phyloP scores from a whole-genome alignment of 352 stramenopile genomes.

The Globisporangium perplexum region DNA sequence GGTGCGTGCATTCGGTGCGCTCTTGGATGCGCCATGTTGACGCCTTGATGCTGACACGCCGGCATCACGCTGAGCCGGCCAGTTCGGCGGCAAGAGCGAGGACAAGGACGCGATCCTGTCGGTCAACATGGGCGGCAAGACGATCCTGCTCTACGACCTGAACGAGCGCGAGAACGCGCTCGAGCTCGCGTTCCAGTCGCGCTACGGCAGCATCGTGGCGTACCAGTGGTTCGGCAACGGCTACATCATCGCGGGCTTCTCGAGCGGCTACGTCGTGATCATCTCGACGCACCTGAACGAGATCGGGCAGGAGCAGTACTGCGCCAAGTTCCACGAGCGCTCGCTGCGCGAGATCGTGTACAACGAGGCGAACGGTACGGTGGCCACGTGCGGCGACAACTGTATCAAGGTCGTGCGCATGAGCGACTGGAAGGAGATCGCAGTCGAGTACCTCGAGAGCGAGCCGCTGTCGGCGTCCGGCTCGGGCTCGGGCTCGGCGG shows the following conservation, averaged over 20 bases:
- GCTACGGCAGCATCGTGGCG: constrained; percentile 86
- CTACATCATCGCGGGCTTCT: constrained; percentile 90
- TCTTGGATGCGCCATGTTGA: too few species aligned
- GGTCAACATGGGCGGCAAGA: constrained; percentile 90
- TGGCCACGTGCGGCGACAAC: constrained; percentile 83
- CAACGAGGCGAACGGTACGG: constrained; percentile 79
- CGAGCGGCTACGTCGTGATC: constrained; percentile 86
- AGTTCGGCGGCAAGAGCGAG: constrained; percentile 71
- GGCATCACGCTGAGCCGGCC: constrained; percentile 10
- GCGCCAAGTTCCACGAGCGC: constrained; percentile 77
- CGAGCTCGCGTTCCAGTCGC: constrained; percentile 87
- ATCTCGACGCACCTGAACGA: constrained; percentile 88
- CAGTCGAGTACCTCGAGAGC: constrained; percentile 67
- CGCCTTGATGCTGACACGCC: too few species aligned
- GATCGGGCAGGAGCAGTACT: constrained; percentile 86
- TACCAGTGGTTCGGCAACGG: constrained; percentile 89
- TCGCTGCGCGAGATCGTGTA: constrained; percentile 74
- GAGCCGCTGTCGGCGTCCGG: constrained; percentile 18
- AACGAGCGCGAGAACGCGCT: constrained; percentile 86
- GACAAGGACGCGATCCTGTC: constrained; percentile 74
- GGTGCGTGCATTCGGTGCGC: constrained; percentile 10
- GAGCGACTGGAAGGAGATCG: constrained; percentile 86
- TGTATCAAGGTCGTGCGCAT: constrained; percentile 91
- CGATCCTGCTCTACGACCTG: constrained; percentile 85
- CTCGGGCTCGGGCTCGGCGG: neutral